Evolutionary conservation across 352 stramenopile species (phyloP).

Genomic region (Pythium insidiosum): DNA sequence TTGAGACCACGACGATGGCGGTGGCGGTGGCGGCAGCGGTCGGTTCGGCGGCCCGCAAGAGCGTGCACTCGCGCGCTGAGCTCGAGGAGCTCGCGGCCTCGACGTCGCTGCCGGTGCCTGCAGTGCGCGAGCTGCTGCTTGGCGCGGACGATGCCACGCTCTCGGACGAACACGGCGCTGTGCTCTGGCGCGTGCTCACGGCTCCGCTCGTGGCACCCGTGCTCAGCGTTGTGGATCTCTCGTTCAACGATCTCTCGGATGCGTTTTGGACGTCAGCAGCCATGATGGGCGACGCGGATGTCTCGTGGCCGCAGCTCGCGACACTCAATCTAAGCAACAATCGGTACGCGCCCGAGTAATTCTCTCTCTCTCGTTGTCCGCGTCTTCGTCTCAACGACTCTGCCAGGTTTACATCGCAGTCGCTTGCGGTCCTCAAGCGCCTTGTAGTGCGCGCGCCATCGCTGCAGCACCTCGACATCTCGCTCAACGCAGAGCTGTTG

Average conservation of each 20-base stretch:
- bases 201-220: too few relatives aligned
- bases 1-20: too few relatives aligned
- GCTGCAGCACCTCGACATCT: slow-evolving; percentile 3
- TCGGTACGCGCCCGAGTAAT: too few relatives aligned
- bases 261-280: slow-evolving; percentile 20
- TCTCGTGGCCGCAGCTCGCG: not conserved
- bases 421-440: not conserved
- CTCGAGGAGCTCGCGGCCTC: not conserved
- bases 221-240: slow-evolving; percentile 34
- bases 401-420: not conserved
- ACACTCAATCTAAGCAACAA: not conserved
- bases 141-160: too few relatives aligned
- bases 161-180: too few relatives aligned
- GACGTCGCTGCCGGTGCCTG: not conserved
- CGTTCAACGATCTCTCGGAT: slow-evolving; percentile 42
- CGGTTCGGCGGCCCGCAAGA: too few relatives aligned
- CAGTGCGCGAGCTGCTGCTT: too few relatives aligned
- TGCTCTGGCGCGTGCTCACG: too few relatives aligned
- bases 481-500: not conserved
- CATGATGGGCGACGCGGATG: slow-evolving; percentile 16
- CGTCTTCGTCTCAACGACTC: not conserved
- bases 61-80: not conserved
- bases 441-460: not conserved
- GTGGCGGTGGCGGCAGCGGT: too few relatives aligned
- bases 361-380: not conserved